These are phyloP conservation scores for Balakata baccata DNA, from an alignment of 345 rosid genomes.

Conservation along the genomic window DNA sequence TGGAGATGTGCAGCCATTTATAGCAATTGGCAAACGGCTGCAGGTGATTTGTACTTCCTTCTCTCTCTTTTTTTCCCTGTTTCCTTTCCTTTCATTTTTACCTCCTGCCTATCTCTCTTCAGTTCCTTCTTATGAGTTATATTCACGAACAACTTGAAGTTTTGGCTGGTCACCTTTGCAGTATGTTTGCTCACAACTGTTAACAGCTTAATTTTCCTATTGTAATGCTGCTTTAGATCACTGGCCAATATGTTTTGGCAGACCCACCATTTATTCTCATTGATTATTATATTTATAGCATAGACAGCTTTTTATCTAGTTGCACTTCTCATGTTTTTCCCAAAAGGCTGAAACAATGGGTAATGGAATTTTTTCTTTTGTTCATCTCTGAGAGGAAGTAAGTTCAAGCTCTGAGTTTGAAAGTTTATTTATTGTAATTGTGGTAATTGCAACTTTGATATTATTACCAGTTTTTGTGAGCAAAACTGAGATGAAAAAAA, in stretches of 20 bases:
- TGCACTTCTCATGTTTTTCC: background rate
- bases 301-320: background rate
- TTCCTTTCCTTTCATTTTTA: background rate
- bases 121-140: background rate
- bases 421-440: constrained; percentile 3
- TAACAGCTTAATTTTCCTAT: background rate
- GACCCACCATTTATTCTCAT: background rate
- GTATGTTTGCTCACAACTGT: background rate
- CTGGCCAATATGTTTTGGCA: background rate
- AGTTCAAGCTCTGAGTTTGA: background rate
- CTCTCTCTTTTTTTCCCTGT: background rate
- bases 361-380: constrained; percentile 7
- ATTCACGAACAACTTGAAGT: background rate
- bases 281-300: background rate
- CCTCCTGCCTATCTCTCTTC: background rate
- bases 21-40: constrained; percentile 59
- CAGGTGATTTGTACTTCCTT: constrained; percentile 64
- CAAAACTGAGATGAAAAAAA: background rate
- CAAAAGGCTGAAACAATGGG: background rate
- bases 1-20: constrained; percentile 68
- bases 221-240: background rate
- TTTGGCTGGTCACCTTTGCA: background rate
- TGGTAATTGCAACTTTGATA: background rate
- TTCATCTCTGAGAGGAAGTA: constrained; percentile 4
- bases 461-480: background rate